Percentiles rank a stretch among this genome's conserved stretches.
Evolutionary conservation across 2,329 filamentous ascomycete species (phyloP).

Genomic region (Teratosphaeria gauchensis): DNA sequence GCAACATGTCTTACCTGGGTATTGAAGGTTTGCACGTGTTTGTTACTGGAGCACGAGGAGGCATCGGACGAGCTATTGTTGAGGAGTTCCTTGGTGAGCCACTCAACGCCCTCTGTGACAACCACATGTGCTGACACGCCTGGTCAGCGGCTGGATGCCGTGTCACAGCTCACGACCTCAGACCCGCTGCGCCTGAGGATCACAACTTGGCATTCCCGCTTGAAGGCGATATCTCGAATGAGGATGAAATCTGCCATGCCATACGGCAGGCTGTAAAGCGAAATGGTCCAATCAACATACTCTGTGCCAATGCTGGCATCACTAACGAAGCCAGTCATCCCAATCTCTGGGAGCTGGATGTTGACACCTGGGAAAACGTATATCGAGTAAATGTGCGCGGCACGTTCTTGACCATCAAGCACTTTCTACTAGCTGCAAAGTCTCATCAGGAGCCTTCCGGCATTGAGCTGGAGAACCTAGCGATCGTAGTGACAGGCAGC

Average conservation of each 20-base stretch:
- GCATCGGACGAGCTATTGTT: constrained; percentile 42
- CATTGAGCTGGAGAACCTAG: constrained; percentile 4
- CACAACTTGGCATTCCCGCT: constrained; percentile 31
- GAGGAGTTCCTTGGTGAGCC: constrained; percentile 42
- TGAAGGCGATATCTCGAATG: constrained; percentile 40
- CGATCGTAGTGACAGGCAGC: constrained; percentile 45
- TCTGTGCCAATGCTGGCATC: constrained; percentile 45
- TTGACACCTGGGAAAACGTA: constrained; percentile 43
- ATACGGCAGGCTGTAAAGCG: constrained; percentile 33
- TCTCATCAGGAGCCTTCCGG: constrained; percentile 27
- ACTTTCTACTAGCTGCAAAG: constrained; percentile 40
- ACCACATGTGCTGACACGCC: constrained; percentile 4
- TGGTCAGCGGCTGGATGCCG: constrained; percentile 43
- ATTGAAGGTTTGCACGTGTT: constrained; percentile 44
- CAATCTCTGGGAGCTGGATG: constrained; percentile 44
- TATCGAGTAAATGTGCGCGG: constrained; percentile 43
- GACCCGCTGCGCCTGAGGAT: constrained; percentile 23
- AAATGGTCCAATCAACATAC: constrained; percentile 44
- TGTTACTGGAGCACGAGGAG: constrained; percentile 44
- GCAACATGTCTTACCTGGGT: constrained; percentile 36
- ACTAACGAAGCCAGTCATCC: constrained; percentile 41
- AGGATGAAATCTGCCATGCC: constrained; percentile 34
- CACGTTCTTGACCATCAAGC: constrained; percentile 47
- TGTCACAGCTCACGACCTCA: constrained; percentile 44
- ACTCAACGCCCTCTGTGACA: background rate